Conservation (phyloP, 2,329 filamentous ascomycete genomes). For the Cylindrodendrum hubeiense region DNA sequence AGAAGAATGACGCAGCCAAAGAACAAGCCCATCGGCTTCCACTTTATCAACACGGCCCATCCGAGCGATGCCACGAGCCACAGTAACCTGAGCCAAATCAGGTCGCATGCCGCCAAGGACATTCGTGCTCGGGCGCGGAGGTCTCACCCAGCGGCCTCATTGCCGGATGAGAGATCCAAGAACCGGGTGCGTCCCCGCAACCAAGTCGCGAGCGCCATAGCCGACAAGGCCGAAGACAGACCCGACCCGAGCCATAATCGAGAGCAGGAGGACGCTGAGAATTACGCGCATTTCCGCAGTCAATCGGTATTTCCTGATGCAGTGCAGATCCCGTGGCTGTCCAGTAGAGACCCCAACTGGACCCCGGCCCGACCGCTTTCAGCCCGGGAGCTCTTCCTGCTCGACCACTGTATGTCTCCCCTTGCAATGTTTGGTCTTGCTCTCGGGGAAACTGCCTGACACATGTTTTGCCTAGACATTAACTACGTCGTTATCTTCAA, state of each 20-base stretch:
- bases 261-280: not conserved
- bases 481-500: not conserved
- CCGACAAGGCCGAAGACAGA: not conserved
- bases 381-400: not conserved
- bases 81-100: not conserved
- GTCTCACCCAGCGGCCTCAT: not conserved
- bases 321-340: not conserved
- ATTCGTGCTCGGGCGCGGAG: not conserved
- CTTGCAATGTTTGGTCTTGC: not conserved
- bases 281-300: not conserved
- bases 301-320: not conserved
- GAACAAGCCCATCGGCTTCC: not conserved
- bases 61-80: not conserved
- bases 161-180: not conserved
- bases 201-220: not conserved
- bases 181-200: not conserved
- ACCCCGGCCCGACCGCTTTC: not conserved
- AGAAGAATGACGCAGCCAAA: not conserved
- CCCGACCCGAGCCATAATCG: not conserved
- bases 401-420: not conserved
- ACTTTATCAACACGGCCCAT: not conserved
- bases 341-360: not conserved
- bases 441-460: not conserved
- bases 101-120: not conserved
- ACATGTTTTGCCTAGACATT: not conserved